phyloP scores from a whole-genome alignment of 768 basidiomycete species.

The Grammothele lineata region DNA sequence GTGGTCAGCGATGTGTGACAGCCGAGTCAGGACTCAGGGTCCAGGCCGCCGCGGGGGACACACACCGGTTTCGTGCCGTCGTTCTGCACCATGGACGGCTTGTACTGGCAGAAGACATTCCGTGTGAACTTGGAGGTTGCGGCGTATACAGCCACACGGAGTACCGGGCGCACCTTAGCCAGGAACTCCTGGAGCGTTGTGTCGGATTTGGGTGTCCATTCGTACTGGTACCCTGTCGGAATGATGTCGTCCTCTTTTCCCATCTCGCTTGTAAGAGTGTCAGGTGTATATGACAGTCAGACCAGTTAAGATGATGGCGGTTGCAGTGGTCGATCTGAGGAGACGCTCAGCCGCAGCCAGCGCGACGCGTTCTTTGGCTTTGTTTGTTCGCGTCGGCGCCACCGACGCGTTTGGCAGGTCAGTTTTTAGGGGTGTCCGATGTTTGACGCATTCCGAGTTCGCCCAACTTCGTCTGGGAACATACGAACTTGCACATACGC shows the following conservation, averaged over 20 bases:
- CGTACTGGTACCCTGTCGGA: conserved; percentile 43
- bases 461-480: no score
- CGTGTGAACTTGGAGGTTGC: not conserved
- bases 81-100: conserved; percentile 74
- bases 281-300: no score
- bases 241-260: conserved; percentile 36
- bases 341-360: no score
- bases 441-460: no score
- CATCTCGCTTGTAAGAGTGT: no score
- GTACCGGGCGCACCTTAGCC: conserved; percentile 43
- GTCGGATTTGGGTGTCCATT: conserved; percentile 43
- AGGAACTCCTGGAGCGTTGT: conserved; percentile 49
- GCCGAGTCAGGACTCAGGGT: not conserved
- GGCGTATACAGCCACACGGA: no score
- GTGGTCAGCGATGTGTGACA: not conserved
- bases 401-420: conserved; percentile 4
- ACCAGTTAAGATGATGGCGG: no score
- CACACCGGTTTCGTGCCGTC: conserved; percentile 69
- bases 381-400: conserved; percentile 15
- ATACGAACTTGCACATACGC: no score
- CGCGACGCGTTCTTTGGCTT: conserved; percentile 16
- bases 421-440: no score
- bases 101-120: conserved; percentile 42
- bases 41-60: not conserved
- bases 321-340: no score